These are phyloP conservation scores for Penicillium chermesinum DNA, from an alignment of 495 filamentous ascomycete species.

Conservation along the genomic window DNA sequence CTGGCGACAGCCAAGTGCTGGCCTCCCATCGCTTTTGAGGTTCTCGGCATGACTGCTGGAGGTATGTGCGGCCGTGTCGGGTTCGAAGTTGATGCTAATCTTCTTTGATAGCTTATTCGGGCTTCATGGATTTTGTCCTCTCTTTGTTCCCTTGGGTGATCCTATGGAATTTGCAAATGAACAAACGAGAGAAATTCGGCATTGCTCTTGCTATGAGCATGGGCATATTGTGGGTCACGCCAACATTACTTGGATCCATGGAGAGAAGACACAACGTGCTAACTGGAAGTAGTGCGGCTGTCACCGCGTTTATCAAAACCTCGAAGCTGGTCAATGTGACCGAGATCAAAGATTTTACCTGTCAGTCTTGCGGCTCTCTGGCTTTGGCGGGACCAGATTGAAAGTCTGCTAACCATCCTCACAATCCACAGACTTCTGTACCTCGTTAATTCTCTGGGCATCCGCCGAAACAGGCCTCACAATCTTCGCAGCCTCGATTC, in stretches of 20 bases:
- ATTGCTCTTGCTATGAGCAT: conserved; percentile 25
- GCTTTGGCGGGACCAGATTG: too few species aligned
- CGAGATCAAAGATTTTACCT: conserved; percentile 20
- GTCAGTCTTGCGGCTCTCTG: too few species aligned
- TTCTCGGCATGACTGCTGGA: conserved; percentile 18
- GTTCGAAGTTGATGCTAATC: not conserved
- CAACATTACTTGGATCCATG: too few species aligned
- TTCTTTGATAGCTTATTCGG: conserved; percentile 17
- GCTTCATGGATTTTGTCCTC: conserved; percentile 24
- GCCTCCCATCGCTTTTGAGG: conserved; percentile 15
- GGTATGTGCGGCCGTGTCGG: conserved; percentile 2
- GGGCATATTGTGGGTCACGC: conserved; percentile 17
- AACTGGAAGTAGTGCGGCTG: conserved; percentile 10
- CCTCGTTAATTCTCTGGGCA: conserved; percentile 18
- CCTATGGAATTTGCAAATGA: conserved; percentile 25
- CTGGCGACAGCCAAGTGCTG: conserved; percentile 18
- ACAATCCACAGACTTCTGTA: conserved; percentile 5
- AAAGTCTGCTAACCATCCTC: too few species aligned
- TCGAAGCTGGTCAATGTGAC: conserved; percentile 14
- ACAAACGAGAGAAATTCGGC: conserved; percentile 18
- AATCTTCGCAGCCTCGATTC: conserved; percentile 23
- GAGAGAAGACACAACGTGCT: not conserved
- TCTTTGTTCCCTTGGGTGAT: conserved; percentile 21
- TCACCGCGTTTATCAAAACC: conserved; percentile 23
- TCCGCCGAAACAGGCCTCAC: conserved; percentile 22